A percentile compares a stretch with the other conserved stretches of the same genome.
Evolutionary conservation across 371 early-diverging fungal species (phyloP).

Genomic region (Mortierella sp.): DNA sequence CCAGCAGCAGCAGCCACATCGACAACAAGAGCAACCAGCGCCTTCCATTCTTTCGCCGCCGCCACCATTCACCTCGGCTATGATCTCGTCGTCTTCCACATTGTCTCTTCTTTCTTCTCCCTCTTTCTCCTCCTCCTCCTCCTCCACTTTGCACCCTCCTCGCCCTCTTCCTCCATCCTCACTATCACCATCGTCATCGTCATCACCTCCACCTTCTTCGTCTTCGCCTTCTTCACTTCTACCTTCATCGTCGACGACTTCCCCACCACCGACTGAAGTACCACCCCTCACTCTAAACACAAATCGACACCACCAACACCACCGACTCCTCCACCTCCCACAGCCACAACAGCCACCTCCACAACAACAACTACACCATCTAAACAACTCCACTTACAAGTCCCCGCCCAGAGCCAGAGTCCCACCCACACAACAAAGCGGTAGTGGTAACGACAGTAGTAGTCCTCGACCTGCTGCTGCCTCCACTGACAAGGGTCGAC

Average conservation of each 20-base stretch:
- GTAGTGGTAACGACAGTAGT: not conserved
- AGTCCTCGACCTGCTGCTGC: not conserved
- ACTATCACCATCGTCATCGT: not conserved
- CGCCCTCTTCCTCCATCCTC: not conserved
- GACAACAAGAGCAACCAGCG: slow-evolving; percentile 10
- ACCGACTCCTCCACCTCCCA: not conserved
- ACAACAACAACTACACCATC: not conserved
- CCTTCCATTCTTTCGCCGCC: not conserved
- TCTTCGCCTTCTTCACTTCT: not conserved
- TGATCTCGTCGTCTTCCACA: not conserved
- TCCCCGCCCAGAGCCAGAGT: not conserved
- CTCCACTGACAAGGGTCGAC: slow-evolving; percentile 23
- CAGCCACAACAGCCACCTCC: not conserved
- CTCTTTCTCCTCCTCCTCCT: not conserved
- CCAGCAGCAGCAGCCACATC: slow-evolving; percentile 22
- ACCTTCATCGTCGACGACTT: not conserved
- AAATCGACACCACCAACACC: slow-evolving; percentile 1
- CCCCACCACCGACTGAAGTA: not conserved
- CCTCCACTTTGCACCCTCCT: not conserved
- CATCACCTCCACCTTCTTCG: not conserved
- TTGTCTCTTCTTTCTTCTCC: not conserved
- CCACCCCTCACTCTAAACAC: not conserved
- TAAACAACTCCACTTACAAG: not conserved
- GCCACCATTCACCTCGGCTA: not conserved
- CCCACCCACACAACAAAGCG: not conserved